Conservation (phyloP, 768 basidiomycete species). For the Phylloporus sp. region DNA sequence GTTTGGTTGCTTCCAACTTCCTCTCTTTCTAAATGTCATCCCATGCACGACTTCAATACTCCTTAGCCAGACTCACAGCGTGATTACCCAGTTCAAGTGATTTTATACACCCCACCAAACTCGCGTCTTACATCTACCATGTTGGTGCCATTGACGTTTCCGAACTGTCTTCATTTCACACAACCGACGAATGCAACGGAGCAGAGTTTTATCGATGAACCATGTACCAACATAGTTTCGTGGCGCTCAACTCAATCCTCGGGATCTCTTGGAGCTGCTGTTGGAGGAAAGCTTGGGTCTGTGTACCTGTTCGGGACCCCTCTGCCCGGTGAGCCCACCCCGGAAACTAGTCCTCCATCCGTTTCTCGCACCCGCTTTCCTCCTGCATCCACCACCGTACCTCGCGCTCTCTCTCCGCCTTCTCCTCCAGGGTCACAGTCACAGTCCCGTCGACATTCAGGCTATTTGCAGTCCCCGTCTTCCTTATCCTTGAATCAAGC, state of each 20-base stretch:
- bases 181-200: constrained; percentile 14
- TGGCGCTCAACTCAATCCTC: constrained; percentile 13
- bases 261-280: constrained; percentile 13
- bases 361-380: constrained; percentile 12
- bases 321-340: constrained; percentile 18
- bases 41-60: not conserved
- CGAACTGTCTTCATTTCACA: constrained; percentile 12
- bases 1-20: constrained; percentile 5
- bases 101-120: not conserved
- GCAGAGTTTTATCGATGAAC: constrained; percentile 24
- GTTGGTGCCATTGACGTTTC: constrained; percentile 27
- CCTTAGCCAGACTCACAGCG: not conserved
- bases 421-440: constrained; percentile 19
- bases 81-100: not conserved
- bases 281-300: constrained; percentile 23
- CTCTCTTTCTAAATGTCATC: not conserved
- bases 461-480: constrained; percentile 34
- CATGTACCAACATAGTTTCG: constrained; percentile 12
- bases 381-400: not conserved
- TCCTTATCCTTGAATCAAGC: constrained; percentile 33
- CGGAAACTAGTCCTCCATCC: constrained; percentile 6
- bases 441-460: constrained; percentile 27
- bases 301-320: constrained; percentile 28
- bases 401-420: constrained; percentile 14
- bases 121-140: constrained; percentile 5